A percentile compares a stretch with the other conserved stretches of the same genome.
phyloP scores from a whole-genome alignment of 805 yeast genomes.

The Saccharomycopsis capsularis region DNA sequence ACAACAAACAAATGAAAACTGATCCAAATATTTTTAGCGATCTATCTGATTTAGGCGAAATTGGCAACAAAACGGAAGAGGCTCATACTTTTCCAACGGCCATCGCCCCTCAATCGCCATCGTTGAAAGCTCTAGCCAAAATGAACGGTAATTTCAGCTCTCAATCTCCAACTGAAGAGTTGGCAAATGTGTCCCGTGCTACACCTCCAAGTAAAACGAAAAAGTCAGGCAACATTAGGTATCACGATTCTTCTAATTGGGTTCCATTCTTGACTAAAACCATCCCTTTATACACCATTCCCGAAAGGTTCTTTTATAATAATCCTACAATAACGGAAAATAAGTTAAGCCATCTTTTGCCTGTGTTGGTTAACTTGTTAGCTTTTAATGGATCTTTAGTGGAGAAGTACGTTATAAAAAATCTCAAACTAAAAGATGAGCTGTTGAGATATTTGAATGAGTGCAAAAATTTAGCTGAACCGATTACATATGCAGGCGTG shows the following conservation, averaged over 20 bases:
- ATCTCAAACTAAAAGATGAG: slow-evolving; percentile 11
- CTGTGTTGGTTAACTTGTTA: slow-evolving; percentile 25
- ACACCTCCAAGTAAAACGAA: slow-evolving; percentile 20
- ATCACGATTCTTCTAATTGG: slow-evolving; percentile 42
- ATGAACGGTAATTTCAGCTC: background rate
- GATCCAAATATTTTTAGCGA: background rate
- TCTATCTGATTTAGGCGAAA: background rate
- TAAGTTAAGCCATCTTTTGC: slow-evolving; percentile 25
- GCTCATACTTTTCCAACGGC: background rate
- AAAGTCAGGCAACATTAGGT: slow-evolving; percentile 7
- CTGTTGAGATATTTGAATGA: slow-evolving; percentile 14
- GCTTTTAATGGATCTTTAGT: slow-evolving; percentile 15
- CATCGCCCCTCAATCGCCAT: background rate
- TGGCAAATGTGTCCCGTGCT: slow-evolving; percentile 22
- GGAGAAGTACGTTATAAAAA: slow-evolving; percentile 8
- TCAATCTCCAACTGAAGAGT: slow-evolving; percentile 6
- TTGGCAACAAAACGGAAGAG: background rate
- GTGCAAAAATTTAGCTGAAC: background rate
- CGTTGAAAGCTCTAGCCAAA: background rate
- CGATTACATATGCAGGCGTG: background rate
- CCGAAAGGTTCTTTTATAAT: slow-evolving; percentile 40
- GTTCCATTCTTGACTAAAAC: slow-evolving; percentile 62
- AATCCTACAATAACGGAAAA: slow-evolving; percentile 28
- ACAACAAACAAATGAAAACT: background rate
- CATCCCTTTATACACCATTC: slow-evolving; percentile 57